Conservation (phyloP, 2,329 filamentous ascomycete genomes). For the Aspergillus pseudonomiae region DNA sequence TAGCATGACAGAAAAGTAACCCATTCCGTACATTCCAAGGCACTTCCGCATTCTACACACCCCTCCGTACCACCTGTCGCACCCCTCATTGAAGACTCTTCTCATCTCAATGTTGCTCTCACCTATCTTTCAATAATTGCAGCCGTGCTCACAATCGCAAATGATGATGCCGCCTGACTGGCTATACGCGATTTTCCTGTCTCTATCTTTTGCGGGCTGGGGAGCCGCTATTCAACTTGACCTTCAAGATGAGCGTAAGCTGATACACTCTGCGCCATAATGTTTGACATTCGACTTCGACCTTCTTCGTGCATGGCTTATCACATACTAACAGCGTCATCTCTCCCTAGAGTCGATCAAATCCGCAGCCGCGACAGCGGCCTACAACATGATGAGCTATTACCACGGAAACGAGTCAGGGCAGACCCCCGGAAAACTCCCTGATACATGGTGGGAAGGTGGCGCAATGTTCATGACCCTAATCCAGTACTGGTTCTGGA, state of each 20-base stretch:
- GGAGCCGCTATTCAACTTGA: slow-evolving; percentile 23
- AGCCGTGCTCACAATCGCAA: not conserved
- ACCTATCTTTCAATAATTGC: not conserved
- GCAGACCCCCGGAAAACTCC: slow-evolving; percentile 43
- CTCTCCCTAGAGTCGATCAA: slow-evolving; percentile 35
- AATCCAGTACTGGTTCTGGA: slow-evolving; percentile 85
- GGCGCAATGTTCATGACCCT: slow-evolving; percentile 72
- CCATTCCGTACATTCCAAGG: not conserved
- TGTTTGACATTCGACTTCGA: not conserved
- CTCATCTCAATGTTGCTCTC: not conserved
- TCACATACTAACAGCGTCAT: slow-evolving; percentile 1
- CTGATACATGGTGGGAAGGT: slow-evolving; percentile 64
- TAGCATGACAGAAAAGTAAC: not conserved
- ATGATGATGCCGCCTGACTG: slow-evolving; percentile 1
- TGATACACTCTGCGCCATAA: not conserved
- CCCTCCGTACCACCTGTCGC: not conserved
- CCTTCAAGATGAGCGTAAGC: slow-evolving; percentile 25
- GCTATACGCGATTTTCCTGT: slow-evolving; percentile 13
- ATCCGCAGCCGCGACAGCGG: slow-evolving; percentile 37
- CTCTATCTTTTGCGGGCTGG: slow-evolving; percentile 13
- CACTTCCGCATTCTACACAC: not conserved
- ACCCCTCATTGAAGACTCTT: not conserved
- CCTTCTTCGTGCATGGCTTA: not conserved
- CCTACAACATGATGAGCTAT: slow-evolving; percentile 42
- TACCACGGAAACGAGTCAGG: slow-evolving; percentile 43